A percentile compares a stretch with the other conserved stretches of the same genome.
These are phyloP conservation scores for Colletotrichum sansevieriae DNA, from an alignment of 2,329 filamentous ascomycete species.

Conservation along the genomic window DNA sequence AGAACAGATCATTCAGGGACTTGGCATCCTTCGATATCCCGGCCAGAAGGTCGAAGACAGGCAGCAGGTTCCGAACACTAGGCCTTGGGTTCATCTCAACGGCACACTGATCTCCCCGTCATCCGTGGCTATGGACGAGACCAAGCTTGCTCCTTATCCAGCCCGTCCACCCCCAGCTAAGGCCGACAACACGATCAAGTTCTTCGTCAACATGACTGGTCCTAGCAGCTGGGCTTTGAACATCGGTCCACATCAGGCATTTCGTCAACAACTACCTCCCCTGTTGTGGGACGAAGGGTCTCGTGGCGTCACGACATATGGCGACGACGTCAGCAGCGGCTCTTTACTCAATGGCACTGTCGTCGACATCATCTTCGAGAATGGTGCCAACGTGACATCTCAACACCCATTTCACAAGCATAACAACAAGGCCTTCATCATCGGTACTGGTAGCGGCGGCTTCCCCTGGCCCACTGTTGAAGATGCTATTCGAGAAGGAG, in stretches of 20 bases:
- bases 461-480: slow-evolving; percentile 35
- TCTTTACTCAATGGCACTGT: slow-evolving; percentile 26
- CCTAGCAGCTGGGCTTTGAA: slow-evolving; percentile 33
- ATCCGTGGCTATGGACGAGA: slow-evolving; percentile 32
- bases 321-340: background rate
- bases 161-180: slow-evolving; percentile 22
- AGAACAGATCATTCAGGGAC: slow-evolving; percentile 32
- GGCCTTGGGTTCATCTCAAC: slow-evolving; percentile 30
- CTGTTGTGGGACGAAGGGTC: slow-evolving; percentile 30
- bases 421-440: slow-evolving; percentile 36
- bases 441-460: slow-evolving; percentile 27
- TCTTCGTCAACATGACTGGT: slow-evolving; percentile 38
- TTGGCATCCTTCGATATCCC: slow-evolving; percentile 32
- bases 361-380: slow-evolving; percentile 36
- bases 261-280: slow-evolving; percentile 33
- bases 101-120: slow-evolving; percentile 29
- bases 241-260: slow-evolving; percentile 32
- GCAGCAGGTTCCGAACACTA: slow-evolving; percentile 19
- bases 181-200: slow-evolving; percentile 29
- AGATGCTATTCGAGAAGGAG: slow-evolving; percentile 26
- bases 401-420: slow-evolving; percentile 37
- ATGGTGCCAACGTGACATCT: slow-evolving; percentile 34
- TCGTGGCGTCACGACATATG: slow-evolving; percentile 30
- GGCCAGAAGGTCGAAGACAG: slow-evolving; percentile 4
- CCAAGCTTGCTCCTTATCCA: slow-evolving; percentile 30